These are phyloP conservation scores for Sonneratia alba DNA, from an alignment of 345 rosid genomes.

Conservation along the genomic window DNA sequence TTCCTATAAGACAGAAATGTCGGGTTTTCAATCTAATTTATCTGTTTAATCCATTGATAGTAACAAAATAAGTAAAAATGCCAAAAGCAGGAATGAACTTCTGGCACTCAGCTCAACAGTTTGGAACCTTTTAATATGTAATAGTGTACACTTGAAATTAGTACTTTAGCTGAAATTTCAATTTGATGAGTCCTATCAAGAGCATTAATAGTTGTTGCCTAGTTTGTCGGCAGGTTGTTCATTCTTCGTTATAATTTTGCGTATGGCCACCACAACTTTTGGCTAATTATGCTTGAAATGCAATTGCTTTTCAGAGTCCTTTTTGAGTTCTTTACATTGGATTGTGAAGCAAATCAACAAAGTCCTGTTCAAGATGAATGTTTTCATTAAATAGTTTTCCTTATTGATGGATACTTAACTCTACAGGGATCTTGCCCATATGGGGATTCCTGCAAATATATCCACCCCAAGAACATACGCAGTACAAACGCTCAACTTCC, in stretches of 20 bases:
- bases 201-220: background rate
- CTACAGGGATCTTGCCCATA: constrained; percentile 67
- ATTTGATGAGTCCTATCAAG: background rate
- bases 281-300: background rate
- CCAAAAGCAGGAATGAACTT: background rate
- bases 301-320: background rate
- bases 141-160: background rate
- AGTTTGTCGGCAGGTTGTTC: background rate
- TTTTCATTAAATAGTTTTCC: background rate
- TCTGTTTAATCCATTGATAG: background rate
- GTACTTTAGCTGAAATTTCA: background rate
- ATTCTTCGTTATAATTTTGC: background rate
- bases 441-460: constrained; percentile 75
- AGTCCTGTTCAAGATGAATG: background rate
- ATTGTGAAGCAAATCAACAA: background rate
- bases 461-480: constrained; percentile 31
- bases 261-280: background rate
- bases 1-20: background rate
- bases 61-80: background rate
- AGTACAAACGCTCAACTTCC: constrained; percentile 1
- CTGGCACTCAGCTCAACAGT: background rate
- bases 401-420: background rate
- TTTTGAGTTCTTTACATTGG: background rate
- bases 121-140: no score
- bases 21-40: background rate